Percentiles rank a stretch among this genome's conserved stretches.
Conservation (phyloP, 768 basidiomycete species). For the Pulveroboletus sp. region DNA sequence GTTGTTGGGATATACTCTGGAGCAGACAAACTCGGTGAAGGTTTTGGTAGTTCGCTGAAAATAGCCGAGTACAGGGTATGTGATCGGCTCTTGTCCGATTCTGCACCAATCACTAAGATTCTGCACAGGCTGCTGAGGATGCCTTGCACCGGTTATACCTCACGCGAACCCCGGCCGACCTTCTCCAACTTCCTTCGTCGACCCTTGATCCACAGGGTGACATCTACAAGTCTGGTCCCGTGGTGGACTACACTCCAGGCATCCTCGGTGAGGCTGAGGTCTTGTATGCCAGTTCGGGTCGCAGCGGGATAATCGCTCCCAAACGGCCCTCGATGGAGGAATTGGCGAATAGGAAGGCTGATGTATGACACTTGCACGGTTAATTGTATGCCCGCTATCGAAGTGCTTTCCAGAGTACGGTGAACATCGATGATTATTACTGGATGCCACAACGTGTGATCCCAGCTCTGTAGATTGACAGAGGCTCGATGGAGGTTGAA, state of each 20-base stretch:
- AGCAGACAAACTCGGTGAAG: constrained; percentile 83
- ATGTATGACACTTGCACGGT: constrained; percentile 26
- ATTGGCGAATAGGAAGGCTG: constrained; percentile 13
- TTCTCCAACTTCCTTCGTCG: constrained; percentile 64
- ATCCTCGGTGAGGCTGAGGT: constrained; percentile 60
- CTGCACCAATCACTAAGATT: background rate
- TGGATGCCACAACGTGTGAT: background rate
- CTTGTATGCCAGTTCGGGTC: constrained; percentile 64
- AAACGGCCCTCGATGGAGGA: constrained; percentile 28
- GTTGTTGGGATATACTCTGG: constrained; percentile 94
- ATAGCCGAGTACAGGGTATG: constrained; percentile 93
- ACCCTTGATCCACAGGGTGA: constrained; percentile 63
- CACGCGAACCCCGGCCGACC: constrained; percentile 66
- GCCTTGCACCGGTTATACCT: constrained; percentile 79
- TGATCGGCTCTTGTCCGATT: background rate
- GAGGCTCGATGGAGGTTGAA: too few species aligned
- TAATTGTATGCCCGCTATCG: constrained; percentile 25
- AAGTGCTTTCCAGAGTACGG: constrained; percentile 1
- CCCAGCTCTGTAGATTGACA: too few species aligned
- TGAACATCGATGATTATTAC: background rate
- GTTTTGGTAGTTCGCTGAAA: constrained; percentile 85
- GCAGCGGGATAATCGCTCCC: constrained; percentile 38
- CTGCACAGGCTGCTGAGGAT: constrained; percentile 74
- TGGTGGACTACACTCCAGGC: constrained; percentile 48
- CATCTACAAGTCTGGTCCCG: constrained; percentile 46